Evolutionary conservation across 2,329 filamentous ascomycete species (phyloP), one percentile per base, ranked within the genome.

Genomic region (Monosporascus sp.): DNA sequence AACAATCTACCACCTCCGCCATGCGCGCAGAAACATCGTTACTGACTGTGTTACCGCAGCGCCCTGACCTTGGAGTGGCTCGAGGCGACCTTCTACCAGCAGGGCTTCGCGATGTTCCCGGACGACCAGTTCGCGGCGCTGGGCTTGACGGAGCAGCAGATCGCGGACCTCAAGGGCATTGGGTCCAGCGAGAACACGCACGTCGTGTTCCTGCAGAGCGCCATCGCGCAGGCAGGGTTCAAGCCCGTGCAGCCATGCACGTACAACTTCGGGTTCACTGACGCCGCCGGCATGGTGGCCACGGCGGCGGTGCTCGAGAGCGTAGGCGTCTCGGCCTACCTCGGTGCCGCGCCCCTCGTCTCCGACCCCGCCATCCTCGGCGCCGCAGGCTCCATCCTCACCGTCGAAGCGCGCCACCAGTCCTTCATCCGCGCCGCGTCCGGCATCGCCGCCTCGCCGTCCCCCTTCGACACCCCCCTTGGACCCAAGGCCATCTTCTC

Each of bases 31-130:
- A 51, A 17, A 14, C 14, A 38, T 60, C 58, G 51, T 56, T 60
- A 52, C 54, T 58, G 60, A 61, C 52, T 45, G 15, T 17, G 38
- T 43, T 36, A 51, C 18, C 18, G 27, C 57, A 87, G 83, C 65
- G 87, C 87, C 57, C 74, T 89, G 52, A 89, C 87, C 6, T 77
- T 89, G 46, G 88, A 91, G 72, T 85, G 87, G 72, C 85, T 90
- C 63, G 88, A 90, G 73, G 77, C 83, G 24, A 76, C 78, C 52
- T 90, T 89, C 72, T 90, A 91, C 77, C 77, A 81, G 61, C 77
- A 87, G 65, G 87, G 86, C 38, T 88, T 90, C 65, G 76, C 77
- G 57, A 79, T 82, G 68, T 88, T 90, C 72, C 76, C 81, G 25
- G 77, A 80, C 41, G 68, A 77, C 31, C 82, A 89, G 64, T 90